phyloP scores from a whole-genome alignment of 768 basidiomycete species.

The Megacollybia marginata region DNA sequence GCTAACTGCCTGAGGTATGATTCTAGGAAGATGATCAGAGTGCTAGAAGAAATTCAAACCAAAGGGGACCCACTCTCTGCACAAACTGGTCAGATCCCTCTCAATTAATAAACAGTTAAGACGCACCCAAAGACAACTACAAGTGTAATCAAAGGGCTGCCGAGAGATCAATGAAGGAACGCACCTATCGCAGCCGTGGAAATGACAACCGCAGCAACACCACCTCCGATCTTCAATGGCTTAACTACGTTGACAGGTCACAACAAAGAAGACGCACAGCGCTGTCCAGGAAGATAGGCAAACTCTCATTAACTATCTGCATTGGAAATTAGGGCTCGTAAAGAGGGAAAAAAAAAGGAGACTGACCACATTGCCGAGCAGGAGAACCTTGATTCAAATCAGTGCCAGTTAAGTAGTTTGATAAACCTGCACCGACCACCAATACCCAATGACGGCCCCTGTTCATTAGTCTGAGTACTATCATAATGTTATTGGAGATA shows the following conservation, averaged over 20 bases:
- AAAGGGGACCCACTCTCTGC: too few species aligned
- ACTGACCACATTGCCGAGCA: slow-evolving; percentile 82
- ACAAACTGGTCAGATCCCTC: too few species aligned
- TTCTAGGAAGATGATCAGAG: slow-evolving; percentile 24
- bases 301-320: slow-evolving; percentile 76
- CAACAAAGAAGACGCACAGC: slow-evolving; percentile 36
- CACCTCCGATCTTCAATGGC: slow-evolving; percentile 44
- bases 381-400: slow-evolving; percentile 49
- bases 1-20: slow-evolving; percentile 71
- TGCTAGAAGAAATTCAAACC: background rate
- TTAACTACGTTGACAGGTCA: background rate
- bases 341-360: background rate
- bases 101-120: slow-evolving; percentile 1
- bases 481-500: slow-evolving; percentile 11
- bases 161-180: slow-evolving; percentile 4
- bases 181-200: slow-evolving; percentile 69
- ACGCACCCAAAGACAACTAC: background rate
- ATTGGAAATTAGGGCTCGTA: slow-evolving; percentile 7
- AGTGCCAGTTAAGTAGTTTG: too few species aligned
- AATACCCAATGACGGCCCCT: slow-evolving; percentile 86
- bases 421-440: slow-evolving; percentile 47
- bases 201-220: slow-evolving; percentile 69
- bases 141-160: too few species aligned
- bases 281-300: slow-evolving; percentile 76
- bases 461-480: background rate